Evolutionary conservation across 2,329 filamentous ascomycete genomes (phyloP).

Genomic region (Trichoderma sp.): DNA sequence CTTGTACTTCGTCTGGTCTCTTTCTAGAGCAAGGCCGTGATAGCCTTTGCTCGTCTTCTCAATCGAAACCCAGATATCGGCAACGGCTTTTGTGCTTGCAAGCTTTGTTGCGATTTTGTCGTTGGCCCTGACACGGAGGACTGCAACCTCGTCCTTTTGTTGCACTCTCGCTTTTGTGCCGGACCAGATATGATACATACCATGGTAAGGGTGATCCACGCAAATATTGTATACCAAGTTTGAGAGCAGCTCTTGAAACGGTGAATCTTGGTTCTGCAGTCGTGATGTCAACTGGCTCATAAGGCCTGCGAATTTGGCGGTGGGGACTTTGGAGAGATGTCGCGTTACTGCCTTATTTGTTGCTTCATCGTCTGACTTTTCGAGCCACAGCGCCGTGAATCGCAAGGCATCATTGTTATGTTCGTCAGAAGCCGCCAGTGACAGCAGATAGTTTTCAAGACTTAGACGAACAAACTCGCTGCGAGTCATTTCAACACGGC

Average conservation of each 20-base stretch:
- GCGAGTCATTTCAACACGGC: conserved; percentile 72
- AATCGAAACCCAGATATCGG: conserved; percentile 67
- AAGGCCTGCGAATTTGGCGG: conserved; percentile 85
- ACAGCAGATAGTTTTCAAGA: conserved; percentile 88
- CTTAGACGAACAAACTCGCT: conserved; percentile 84
- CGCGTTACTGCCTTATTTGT: conserved; percentile 77
- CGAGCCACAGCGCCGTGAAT: conserved; percentile 93
- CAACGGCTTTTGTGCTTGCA: conserved; percentile 51
- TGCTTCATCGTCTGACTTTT: conserved; percentile 72
- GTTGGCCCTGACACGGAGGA: conserved; percentile 74
- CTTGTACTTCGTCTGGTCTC: conserved; percentile 66
- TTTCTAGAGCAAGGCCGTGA: conserved; percentile 64
- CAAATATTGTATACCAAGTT: conserved; percentile 81
- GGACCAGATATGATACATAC: conserved; percentile 95
- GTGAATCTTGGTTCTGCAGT: conserved; percentile 67
- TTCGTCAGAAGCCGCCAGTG: conserved; percentile 80
- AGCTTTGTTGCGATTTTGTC: conserved; percentile 66
- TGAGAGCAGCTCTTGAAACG: conserved; percentile 77
- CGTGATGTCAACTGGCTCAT: conserved; percentile 98
- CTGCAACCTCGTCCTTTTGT: conserved; percentile 71
- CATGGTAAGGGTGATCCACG: conserved; percentile 90
- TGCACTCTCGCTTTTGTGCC: conserved; percentile 69
- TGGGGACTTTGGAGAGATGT: conserved; percentile 74
- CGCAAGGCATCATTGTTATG: conserved; percentile 88
- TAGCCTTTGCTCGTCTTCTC: conserved; percentile 72